These are phyloP conservation scores for Phytophthora syringae DNA, from an alignment of 352 stramenopile species.

Conservation along the genomic window DNA sequence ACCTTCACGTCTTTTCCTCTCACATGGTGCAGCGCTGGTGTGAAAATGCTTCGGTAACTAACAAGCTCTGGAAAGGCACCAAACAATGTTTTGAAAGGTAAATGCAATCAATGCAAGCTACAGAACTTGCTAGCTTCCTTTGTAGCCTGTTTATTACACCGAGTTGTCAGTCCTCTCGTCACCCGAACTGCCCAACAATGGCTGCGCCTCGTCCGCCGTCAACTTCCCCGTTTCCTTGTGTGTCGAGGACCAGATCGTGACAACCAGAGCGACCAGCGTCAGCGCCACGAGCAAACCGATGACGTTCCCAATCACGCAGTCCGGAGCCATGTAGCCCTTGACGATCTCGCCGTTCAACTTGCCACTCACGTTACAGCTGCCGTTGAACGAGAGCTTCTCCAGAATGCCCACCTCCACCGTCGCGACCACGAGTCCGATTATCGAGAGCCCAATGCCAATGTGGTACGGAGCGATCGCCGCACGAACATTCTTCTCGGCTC, in stretches of 20 bases:
- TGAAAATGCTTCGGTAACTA: not conserved
- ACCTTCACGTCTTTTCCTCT: too few relatives aligned
- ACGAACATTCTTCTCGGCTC: slow-evolving; percentile 53
- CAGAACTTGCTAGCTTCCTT: not conserved
- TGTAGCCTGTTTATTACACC: slow-evolving; percentile 2
- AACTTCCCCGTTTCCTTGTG: slow-evolving; percentile 25
- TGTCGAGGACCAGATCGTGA: slow-evolving; percentile 65
- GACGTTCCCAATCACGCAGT: slow-evolving; percentile 80
- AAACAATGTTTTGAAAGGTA: not conserved
- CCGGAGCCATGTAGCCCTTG: slow-evolving; percentile 71
- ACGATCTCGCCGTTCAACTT: slow-evolving; percentile 65
- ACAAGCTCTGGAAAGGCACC: not conserved
- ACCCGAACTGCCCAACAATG: slow-evolving; percentile 49
- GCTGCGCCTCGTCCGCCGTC: slow-evolving; percentile 45
- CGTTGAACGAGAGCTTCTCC: slow-evolving; percentile 88
- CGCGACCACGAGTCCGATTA: slow-evolving; percentile 66
- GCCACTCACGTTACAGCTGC: slow-evolving; percentile 82
- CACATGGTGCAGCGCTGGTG: not conserved
- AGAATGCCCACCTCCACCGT: slow-evolving; percentile 76
- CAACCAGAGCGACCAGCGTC: slow-evolving; percentile 45
- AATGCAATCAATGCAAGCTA: not conserved
- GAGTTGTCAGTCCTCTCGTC: slow-evolving; percentile 35
- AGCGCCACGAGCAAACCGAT: slow-evolving; percentile 72
- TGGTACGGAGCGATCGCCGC: slow-evolving; percentile 63
- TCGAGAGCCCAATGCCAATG: slow-evolving; percentile 65